Conservation (phyloP, 169 alveolate genomes). For the Eimeria tenella region DNA sequence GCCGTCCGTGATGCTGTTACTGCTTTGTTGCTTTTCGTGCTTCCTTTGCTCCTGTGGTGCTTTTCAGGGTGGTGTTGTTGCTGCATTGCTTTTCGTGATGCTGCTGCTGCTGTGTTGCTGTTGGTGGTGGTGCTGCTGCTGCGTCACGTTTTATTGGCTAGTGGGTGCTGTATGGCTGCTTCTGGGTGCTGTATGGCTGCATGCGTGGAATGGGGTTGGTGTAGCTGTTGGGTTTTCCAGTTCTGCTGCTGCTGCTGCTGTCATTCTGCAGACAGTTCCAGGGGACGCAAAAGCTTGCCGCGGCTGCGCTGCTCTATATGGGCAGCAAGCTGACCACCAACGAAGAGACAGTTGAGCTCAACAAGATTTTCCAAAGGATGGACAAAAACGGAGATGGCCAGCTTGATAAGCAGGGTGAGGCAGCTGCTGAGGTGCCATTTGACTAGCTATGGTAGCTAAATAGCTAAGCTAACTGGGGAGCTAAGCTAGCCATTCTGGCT, state of each 20-base stretch:
- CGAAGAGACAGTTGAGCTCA: slow-evolving; percentile 93
- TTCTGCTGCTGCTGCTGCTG: neutral
- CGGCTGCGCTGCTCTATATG: slow-evolving; percentile 94
- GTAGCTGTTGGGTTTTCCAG: neutral
- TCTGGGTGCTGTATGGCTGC: neutral
- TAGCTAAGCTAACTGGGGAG: too few species aligned
- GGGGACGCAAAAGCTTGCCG: slow-evolving; percentile 92
- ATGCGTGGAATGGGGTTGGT: neutral
- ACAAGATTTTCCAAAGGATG: slow-evolving; percentile 92
- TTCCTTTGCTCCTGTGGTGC: neutral
- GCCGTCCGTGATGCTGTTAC: too few species aligned
- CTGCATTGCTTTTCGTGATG: too few species aligned
- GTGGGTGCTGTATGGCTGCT: neutral
- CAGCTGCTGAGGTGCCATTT: neutral
- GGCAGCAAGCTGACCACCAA: slow-evolving; percentile 93
- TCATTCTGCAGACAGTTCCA: slow-evolving; percentile 85
- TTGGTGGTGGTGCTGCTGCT: too few species aligned
- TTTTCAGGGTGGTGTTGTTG: neutral
- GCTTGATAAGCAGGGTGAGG: slow-evolving; percentile 35
- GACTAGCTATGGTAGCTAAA: too few species aligned
- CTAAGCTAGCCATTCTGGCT: neutral
- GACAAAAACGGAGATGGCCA: slow-evolving; percentile 93
- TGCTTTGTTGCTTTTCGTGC: too few species aligned
- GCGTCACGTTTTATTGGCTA: too few species aligned
- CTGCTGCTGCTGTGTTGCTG: too few species aligned